Conservation (phyloP, 176 grass and related monocot genomes). For the Aegilops bicornis region DNA sequence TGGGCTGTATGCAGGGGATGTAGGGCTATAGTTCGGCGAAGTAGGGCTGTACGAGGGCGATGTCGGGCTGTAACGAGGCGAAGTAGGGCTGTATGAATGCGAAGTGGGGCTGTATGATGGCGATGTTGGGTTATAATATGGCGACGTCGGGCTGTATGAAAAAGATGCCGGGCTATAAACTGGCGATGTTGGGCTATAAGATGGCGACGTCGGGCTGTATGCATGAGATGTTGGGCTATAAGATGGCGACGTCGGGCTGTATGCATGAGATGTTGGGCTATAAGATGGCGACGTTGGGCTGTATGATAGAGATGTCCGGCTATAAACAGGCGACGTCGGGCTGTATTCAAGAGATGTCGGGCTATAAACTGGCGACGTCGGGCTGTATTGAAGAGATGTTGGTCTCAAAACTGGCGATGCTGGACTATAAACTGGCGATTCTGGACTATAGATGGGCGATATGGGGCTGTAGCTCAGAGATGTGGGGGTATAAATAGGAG, state of each 20-base stretch:
- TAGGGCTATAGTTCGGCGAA: conserved; percentile 59
- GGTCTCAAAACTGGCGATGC: conserved; percentile 23
- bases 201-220: conserved; percentile 60
- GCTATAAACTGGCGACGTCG: conserved; percentile 55
- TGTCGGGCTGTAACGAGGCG: conserved; percentile 62
- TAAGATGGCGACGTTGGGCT: conserved; percentile 64
- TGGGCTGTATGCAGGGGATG: conserved; percentile 30
- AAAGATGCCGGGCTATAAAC: not conserved
- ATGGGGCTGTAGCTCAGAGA: conserved; percentile 45
- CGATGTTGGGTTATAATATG: conserved; percentile 50
- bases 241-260: conserved; percentile 56
- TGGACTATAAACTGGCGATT: conserved; percentile 55
- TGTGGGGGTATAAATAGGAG: conserved; percentile 25
- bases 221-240: conserved; percentile 63
- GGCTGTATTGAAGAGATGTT: conserved; percentile 50
- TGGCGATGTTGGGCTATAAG: conserved; percentile 56
- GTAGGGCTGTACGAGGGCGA: conserved; percentile 69
- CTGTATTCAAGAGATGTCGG: conserved; percentile 57
- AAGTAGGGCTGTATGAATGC: conserved; percentile 65
- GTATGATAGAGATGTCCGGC: conserved; percentile 48
- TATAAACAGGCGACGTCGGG: conserved; percentile 60
- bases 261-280: conserved; percentile 55
- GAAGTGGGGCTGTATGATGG: conserved; percentile 78
- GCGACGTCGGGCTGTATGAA: conserved; percentile 52
- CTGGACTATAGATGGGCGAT: conserved; percentile 53